Base-by-base conservation (phyloP, 2,329 filamentous ascomycete species). In the Exophiala dermatitidis region DNA sequence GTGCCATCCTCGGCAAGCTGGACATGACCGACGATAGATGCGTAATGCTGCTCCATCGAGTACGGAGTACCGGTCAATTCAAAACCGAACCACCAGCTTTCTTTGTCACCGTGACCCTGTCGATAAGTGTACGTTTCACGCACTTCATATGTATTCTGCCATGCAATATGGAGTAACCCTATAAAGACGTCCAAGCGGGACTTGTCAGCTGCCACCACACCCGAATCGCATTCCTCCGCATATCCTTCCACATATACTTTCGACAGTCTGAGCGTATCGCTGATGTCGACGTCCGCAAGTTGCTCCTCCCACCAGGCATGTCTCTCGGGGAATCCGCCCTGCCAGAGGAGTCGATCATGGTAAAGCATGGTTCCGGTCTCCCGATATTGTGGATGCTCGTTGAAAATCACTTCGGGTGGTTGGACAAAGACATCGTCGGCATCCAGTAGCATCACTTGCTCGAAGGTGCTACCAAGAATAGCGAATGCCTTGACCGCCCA, bases 31-130 rank as follows among this genome's bases (percentile, higher is more conserved):
- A 72, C 57, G 5, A 75, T 70, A 1, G 69, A 66, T 1, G 67
- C 73, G 44, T 76, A 75, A 46, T 73, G 69, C 41, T 30, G 59
- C 52, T 72, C 72, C 54, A 75, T 74, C 0, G 66, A 61, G 48
- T 74, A 74, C 0, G 44, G 53, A 0, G 69, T 65, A 3, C 67
- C 69, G 2, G 68, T 65, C 1, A 74, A 64, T 50, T 75, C 73
- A 3, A 74, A 64, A 0, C 72, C 73, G 31, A 76, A 66, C 73
- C 73, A 76, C 66, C 68, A 75, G 1, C 66, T 71, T 56, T 75
- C 74, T 57, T 75, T 75, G 37, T 76, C 74, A 0, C 74, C 73
- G 26, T 75, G 69, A 0, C 65, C 72, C 34, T 74, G 63, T 32
- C 65, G 65, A 52, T 74, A 75, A 0, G 72, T 74, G n/a, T 68